Evolutionary conservation across 176 grass and related monocot genomes (phyloP), one percentile per base, ranked within the genome.

Genomic region (Areca catechu): DNA sequence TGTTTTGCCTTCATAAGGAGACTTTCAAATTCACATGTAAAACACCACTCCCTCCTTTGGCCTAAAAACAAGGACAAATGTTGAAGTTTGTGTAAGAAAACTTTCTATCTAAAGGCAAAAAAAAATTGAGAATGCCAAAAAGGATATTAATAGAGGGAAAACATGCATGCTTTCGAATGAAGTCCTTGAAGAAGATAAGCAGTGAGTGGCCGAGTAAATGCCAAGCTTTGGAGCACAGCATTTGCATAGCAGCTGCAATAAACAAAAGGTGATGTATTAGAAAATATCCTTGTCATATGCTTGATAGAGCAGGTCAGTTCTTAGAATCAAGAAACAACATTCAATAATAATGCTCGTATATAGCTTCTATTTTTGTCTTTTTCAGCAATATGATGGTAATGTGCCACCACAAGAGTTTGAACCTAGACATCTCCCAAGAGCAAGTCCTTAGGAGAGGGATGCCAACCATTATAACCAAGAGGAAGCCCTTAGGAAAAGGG

Each of bases 171-270:
- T 62, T 53, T 72, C 17, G 70, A 72, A 37, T 72, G 70, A 62
- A 72, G 58, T 37, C 70, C 58, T 54, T 72, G 58, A 54, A 72
- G 70, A 72, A 72, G 70, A 62, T 62, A 72, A 62, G 58, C 50
- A 24, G 57, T 51, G 43, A 72, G 58, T 43, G 70, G 70, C 22
- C 17, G 58, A 5, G 58, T 72, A 55, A 72, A 72, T 24, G 49
- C 20, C 58, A 72, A 62, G 50, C 58, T 62, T 49, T 72, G 70
- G 58, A 72, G 70, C 70, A 72, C 58, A 43, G 28, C 58, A 54
- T 72, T 72, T n/a, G 19, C 70, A 47, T 62, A 72, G 43, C 70
- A 72, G 49, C 70, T 72, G 70, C 50, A 62, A 25, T 62, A 51
- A 59, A 70, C 4, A 14, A 54, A 17, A 53, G 34, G 19, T 15